Evolutionary conservation across 129 eudicot species (phyloP).

Genomic region (Daucus carota): DNA sequence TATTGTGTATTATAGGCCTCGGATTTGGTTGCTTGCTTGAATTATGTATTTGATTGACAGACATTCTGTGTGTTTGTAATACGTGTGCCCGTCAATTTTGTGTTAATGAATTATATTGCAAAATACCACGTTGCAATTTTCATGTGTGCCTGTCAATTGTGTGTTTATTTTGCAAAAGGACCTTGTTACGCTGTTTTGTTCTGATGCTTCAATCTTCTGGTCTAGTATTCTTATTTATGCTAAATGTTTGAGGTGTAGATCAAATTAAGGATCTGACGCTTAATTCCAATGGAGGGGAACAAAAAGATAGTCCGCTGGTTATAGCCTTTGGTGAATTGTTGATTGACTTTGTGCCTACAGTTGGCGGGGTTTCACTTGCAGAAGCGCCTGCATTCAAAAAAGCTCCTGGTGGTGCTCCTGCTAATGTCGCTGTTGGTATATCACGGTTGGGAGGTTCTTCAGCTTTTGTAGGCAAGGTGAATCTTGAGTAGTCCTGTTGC

Average conservation of each 20-base stretch:
- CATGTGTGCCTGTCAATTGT: too few relatives aligned
- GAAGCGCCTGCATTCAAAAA: conserved; percentile 58
- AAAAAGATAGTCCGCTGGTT: conserved; percentile 21
- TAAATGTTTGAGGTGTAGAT: not conserved
- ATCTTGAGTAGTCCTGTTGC: not conserved
- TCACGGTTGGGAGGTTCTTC: conserved; percentile 58
- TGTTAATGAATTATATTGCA: not conserved
- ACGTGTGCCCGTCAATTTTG: not conserved
- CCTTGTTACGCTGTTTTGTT: too few relatives aligned
- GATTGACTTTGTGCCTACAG: conserved; percentile 61
- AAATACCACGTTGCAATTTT: too few relatives aligned
- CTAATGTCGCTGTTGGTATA: conserved; percentile 48
- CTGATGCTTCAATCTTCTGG: not conserved
- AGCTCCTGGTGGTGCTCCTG: conserved; percentile 70
- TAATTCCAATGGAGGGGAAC: conserved; percentile 11
- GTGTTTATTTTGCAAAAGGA: too few relatives aligned
- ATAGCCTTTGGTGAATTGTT: conserved; percentile 55
- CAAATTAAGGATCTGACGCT: not conserved
- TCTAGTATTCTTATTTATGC: not conserved
- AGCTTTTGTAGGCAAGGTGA: conserved; percentile 57
- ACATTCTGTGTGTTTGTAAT: not conserved
- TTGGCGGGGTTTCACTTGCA: conserved; percentile 50
- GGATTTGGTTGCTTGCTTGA: not conserved
- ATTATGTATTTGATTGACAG: not conserved
- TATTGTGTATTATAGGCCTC: not conserved